Base-by-base conservation (phyloP, 2,329 filamentous ascomycete species). In the Drechslerella stenobrocha region DNA sequence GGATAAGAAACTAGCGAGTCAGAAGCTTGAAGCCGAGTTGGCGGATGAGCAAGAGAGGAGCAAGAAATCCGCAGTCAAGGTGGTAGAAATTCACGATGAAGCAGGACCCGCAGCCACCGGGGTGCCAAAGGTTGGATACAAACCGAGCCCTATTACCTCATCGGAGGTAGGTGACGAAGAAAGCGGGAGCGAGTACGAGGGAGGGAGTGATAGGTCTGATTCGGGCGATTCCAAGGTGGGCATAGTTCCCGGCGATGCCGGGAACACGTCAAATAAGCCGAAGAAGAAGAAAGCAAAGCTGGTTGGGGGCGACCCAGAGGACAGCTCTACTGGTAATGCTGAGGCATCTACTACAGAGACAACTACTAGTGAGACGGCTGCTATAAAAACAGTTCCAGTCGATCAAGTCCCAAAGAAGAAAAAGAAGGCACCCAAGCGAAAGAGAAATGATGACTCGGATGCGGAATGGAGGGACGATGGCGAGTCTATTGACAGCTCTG, bases 401-500 rank as follows among this genome's bases (percentile, higher is more conserved):
- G 35, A 22, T 1, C 9, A 24, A 4, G 7, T 3, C 1, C 8
- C 4, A 23, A 57, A 57, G 6, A 37, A 24, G 28, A 57, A 42
- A 26, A 47, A 47, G n/a, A 32, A 34, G 18, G 42, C 44, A 20
- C 7, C 22, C 4, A 57, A 48, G 28, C 20, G 32, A 11, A 57
- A 57, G n/a, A 5, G 30, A 13, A 57, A 57, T 23, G 48, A 48
- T 7, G 22, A 37, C n/a, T 23, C 30, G 11, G 52, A 57, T 13
- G 52, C 8, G 1, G 23, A 32, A n/a, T 57, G 52, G 52, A 48
- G 34, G n/a, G 32, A 13, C 2, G 51, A 26, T 3, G 42, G 34
- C 7, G 42, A 57, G 0, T 20, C 32, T 1, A 20, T 37, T n/a
- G 42, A 48, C 6, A 32, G 35, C 22, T 13, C 11, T 9, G 22